Conservation (phyloP, 192 early-diverging fungal genomes). For the Anaeromyces robustus region DNA sequence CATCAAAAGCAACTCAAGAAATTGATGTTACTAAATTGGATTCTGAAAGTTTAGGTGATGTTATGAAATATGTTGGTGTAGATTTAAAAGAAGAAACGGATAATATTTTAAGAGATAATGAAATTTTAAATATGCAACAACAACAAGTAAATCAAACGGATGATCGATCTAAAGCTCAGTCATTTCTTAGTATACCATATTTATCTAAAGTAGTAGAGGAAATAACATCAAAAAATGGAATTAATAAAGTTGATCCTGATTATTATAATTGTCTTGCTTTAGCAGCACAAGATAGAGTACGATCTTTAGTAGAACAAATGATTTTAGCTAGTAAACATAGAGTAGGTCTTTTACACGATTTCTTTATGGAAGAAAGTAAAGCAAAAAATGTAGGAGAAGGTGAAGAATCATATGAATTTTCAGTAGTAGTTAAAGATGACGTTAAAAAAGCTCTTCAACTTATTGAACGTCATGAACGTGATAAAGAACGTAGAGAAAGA, state of each 20-base stretch:
- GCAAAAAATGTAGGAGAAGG: constrained; percentile 7
- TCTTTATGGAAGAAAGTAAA: constrained; percentile 6
- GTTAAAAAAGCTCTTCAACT: neutral
- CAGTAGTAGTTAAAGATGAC: neutral
- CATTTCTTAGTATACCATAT: neutral
- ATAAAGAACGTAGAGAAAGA: constrained; percentile 2
- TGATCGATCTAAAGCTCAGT: neutral
- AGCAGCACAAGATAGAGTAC: constrained; percentile 50
- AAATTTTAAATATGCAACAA: neutral
- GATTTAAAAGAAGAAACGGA: constrained; percentile 54
- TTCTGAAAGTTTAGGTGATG: constrained; percentile 19
- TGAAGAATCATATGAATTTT: constrained; percentile 12
- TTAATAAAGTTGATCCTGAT: constrained; percentile 30
- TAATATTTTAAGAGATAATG: constrained; percentile 28
- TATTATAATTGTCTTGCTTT: constrained; percentile 43
- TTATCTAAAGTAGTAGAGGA: neutral
- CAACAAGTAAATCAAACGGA: neutral
- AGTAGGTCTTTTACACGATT: constrained; percentile 25
- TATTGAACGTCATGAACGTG: neutral
- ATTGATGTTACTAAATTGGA: neutral
- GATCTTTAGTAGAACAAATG: constrained; percentile 47
- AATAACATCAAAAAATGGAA: neutral
- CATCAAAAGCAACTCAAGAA: neutral
- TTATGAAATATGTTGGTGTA: constrained; percentile 62
- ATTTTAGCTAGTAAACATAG: constrained; percentile 56